Percentiles rank a stretch among this genome's conserved stretches.
These are phyloP conservation scores for Naganishia sp. DNA, from an alignment of 1,284 basidiomycete genomes.

Conservation along the genomic window DNA sequence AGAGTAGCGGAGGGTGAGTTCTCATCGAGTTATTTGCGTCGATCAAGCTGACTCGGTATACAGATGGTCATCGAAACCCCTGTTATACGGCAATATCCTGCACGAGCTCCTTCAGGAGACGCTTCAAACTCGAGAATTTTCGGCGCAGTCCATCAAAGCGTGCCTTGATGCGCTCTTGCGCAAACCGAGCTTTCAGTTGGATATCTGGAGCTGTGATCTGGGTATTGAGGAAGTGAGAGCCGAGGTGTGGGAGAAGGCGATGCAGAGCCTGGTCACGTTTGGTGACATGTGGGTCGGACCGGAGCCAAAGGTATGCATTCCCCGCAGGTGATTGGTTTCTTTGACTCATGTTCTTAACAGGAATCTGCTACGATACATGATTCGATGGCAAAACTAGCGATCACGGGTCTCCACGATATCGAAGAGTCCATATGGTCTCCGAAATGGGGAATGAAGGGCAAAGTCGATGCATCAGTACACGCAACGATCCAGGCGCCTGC, in stretches of 20 bases:
- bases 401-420: slow-evolving; percentile 74
- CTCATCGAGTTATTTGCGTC: neutral
- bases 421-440: slow-evolving; percentile 99
- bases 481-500: slow-evolving; percentile 57
- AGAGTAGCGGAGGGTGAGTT: slow-evolving; percentile 48
- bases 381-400: slow-evolving; percentile 63
- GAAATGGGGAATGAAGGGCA: slow-evolving; percentile 91
- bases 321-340: slow-evolving; percentile 14
- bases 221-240: slow-evolving; percentile 47
- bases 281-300: slow-evolving; percentile 47
- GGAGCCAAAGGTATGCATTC: slow-evolving; percentile 38
- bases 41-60: neutral
- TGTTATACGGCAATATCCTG: slow-evolving; percentile 86
- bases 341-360: slow-evolving; percentile 51
- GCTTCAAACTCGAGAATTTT: slow-evolving; percentile 55
- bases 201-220: slow-evolving; percentile 51
- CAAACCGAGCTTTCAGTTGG: slow-evolving; percentile 45
- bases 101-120: slow-evolving; percentile 85
- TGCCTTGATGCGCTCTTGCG: slow-evolving; percentile 44
- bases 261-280: slow-evolving; percentile 47
- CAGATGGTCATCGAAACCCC: slow-evolving; percentile 47
- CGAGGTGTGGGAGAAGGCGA: slow-evolving; percentile 48
- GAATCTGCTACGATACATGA: slow-evolving; percentile 63
- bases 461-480: slow-evolving; percentile 87
- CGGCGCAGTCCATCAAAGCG: slow-evolving; percentile 38